Percentiles rank a stretch among this genome's conserved stretches.
These are phyloP conservation scores for Fomes fomentarius DNA, from an alignment of 1,284 basidiomycete species.

Conservation along the genomic window DNA sequence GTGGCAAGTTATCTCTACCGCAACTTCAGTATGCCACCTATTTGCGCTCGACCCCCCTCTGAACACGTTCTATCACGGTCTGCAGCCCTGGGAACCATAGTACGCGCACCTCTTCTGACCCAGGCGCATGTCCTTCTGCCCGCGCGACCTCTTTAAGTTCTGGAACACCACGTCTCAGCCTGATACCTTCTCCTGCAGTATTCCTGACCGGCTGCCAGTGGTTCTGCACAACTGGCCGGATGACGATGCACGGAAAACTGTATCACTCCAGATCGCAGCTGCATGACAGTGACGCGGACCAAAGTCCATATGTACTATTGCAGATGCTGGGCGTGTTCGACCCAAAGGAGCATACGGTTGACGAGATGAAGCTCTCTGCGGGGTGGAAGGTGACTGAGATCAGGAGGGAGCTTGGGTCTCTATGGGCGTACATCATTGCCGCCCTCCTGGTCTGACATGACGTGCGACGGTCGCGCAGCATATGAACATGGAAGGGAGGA, in stretches of 20 bases:
- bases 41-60: not conserved
- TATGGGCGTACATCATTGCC: slow-evolving; percentile 20
- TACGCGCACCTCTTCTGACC: slow-evolving; percentile 25
- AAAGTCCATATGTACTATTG: no score
- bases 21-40: slow-evolving; percentile 46
- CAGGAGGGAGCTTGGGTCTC: slow-evolving; percentile 23
- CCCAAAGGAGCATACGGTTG: no score
- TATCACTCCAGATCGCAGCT: no score
- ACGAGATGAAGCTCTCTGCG: slow-evolving; percentile 59
- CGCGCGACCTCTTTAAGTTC: no score
- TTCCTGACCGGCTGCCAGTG: no score
- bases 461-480: no score
- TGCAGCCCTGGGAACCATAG: slow-evolving; percentile 28
- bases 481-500: no score
- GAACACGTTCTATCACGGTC: not conserved
- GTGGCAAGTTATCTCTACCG: slow-evolving; percentile 63
- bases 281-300: no score
- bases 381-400: slow-evolving; percentile 66
- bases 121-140: slow-evolving; percentile 27
- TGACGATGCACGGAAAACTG: slow-evolving; percentile 28
- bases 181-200: no score
- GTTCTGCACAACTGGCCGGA: slow-evolving; percentile 76
- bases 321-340: no score
- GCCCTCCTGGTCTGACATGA: slow-evolving; percentile 5
- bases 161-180: no score